These are phyloP conservation scores for Thermomyces lanuginosus DNA, from an alignment of 2,329 filamentous ascomycete species.

Conservation along the genomic window DNA sequence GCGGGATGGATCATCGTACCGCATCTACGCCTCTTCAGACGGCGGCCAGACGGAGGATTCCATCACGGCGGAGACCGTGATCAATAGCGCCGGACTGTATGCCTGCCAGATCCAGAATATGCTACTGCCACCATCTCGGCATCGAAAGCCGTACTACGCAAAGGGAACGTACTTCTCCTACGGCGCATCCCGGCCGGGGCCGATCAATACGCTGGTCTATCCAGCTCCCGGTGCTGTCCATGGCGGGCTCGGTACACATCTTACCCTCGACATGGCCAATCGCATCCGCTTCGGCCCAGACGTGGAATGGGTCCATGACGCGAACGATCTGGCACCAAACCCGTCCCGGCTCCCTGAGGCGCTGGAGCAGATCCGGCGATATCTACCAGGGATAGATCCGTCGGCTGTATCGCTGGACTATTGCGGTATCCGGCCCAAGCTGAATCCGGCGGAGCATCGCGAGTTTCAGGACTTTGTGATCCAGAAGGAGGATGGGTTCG, in stretches of 20 bases:
- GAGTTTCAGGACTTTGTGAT: slow-evolving; percentile 79
- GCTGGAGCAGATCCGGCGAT: slow-evolving; percentile 57
- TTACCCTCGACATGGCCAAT: slow-evolving; percentile 77
- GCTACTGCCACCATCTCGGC: slow-evolving; percentile 41
- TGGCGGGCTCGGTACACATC: slow-evolving; percentile 81
- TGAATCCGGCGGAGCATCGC: slow-evolving; percentile 39
- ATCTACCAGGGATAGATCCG: slow-evolving; percentile 58
- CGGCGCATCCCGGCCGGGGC: slow-evolving; percentile 44
- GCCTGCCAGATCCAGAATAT: slow-evolving; percentile 68
- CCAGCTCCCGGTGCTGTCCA: slow-evolving; percentile 69
- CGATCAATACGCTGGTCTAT: slow-evolving; percentile 67
- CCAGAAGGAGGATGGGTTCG: slow-evolving; percentile 55
- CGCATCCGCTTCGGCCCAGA: slow-evolving; percentile 85
- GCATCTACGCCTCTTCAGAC: slow-evolving; percentile 39
- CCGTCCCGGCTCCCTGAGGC: slow-evolving; percentile 47
- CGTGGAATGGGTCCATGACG: slow-evolving; percentile 72
- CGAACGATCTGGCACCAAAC: slow-evolving; percentile 54
- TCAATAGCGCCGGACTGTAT: slow-evolving; percentile 75
- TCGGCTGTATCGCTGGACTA: slow-evolving; percentile 62
- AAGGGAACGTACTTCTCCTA: slow-evolving; percentile 96
- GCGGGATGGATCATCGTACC: slow-evolving; percentile 52
- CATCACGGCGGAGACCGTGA: slow-evolving; percentile 58
- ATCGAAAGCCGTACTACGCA: slow-evolving; percentile 56
- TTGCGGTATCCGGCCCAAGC: slow-evolving; percentile 78
- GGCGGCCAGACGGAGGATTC: slow-evolving; percentile 25